phyloP scores from a whole-genome alignment of 1,139 yeast species.

The Lodderomyces jiufengensis region DNA sequence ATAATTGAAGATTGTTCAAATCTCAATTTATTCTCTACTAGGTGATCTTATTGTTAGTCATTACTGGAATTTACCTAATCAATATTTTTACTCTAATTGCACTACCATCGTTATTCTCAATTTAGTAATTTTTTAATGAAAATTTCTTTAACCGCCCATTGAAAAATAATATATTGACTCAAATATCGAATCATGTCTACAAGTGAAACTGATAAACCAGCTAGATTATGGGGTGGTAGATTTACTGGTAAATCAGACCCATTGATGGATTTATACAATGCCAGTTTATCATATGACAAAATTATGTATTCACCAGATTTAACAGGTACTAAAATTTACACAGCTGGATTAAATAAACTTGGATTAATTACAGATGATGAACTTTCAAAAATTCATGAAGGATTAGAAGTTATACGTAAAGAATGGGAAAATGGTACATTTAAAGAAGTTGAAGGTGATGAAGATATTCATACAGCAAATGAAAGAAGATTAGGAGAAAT shows the following conservation, averaged over 20 bases:
- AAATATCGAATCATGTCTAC: no score
- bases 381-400: conserved; percentile 73
- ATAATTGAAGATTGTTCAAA: no score
- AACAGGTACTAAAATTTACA: conserved; percentile 90
- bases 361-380: conserved; percentile 73
- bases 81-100: no score
- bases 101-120: no score
- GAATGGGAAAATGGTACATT: conserved; percentile 82
- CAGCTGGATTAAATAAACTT: conserved; percentile 76
- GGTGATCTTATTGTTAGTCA: no score
- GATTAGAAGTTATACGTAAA: conserved; percentile 61
- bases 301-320: conserved; percentile 92
- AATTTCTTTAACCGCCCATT: no score
- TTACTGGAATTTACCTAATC: no score
- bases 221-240: conserved; percentile 98
- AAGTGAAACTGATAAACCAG: no score
- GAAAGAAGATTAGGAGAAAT: conserved; percentile 96
- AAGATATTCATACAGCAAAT: conserved; percentile 97
- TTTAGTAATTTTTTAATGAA: no score
- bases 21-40: no score
- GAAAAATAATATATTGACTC: no score
- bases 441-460: conserved; percentile 88
- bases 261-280: conserved; percentile 93
- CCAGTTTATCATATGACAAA: conserved; percentile 93
- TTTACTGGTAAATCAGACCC: conserved; percentile 98